Evolutionary conservation across 306 rosid genomes (phyloP), one percentile per base, ranked within the genome.

Genomic region (Senna tora): DNA sequence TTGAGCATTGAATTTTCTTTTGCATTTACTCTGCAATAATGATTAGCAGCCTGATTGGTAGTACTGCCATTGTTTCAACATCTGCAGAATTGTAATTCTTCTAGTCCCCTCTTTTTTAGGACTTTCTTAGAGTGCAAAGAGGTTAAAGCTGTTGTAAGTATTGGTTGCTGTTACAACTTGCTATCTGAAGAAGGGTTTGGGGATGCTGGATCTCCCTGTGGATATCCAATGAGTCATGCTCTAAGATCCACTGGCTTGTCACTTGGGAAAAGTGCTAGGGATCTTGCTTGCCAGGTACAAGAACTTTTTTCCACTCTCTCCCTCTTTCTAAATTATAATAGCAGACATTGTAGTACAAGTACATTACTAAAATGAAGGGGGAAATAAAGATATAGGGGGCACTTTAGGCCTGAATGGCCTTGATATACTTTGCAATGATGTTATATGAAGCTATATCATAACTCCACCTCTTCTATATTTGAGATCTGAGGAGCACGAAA

Each of bases 131-230:
- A 84, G 73, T 89, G 95, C 80, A 28, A 87, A 84, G 89, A 89
- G 71, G 97, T 86, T 46, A 91, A 87, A 77, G 96, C 98, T 80
- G 83, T 94, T 76, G 87, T 91, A 60, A 89, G 92, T 74, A 55
- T 91, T 71, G 97, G 98, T 72, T 94, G 97, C 82, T 94, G 97
- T 81, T 94, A 91, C 86, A 94, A 94, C 82, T 69, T 94, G 64
- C 81, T 94, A 73, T 87, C 96, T 33, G 98, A 94, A 84, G 88
- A 83, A 69, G 85, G 71, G 60, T 71, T 39, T 30, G 60, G 47
- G 59, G 80, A 75, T 75, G 80, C 72, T 43, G 87, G 76, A 43
- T 72, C 86, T 79, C 77, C 79, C 16, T 79, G 75, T 81, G 94
- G 97, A 51, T 91, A 87, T 83, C 98, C 98, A 10, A 75, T 94